Percentiles rank a stretch among this genome's conserved stretches.
Conservation (phyloP, 2,329 filamentous ascomycete genomes). For the Talaromyces islandicus region DNA sequence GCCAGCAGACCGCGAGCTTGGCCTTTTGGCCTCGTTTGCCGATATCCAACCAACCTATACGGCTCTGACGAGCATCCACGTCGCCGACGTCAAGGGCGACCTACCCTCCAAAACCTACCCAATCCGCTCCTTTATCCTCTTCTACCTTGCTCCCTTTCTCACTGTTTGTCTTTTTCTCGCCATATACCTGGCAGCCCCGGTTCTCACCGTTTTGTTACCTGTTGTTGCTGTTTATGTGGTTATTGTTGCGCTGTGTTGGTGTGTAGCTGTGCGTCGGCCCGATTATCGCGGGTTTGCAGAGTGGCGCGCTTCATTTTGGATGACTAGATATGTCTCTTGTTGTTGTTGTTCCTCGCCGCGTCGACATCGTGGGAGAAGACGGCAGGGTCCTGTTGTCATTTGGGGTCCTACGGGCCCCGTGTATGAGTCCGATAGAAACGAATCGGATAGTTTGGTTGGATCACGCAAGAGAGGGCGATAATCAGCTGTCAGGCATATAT, state of each 20-base stretch:
- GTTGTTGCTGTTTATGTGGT: neutral
- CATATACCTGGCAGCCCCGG: neutral
- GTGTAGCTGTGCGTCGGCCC: neutral
- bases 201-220: neutral
- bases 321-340: slow-evolving; percentile 1
- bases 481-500: neutral
- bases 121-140: slow-evolving; percentile 1
- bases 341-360: neutral
- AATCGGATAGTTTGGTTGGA: neutral
- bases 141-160: slow-evolving; percentile 2
- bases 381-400: slow-evolving; percentile 2
- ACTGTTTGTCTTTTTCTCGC: neutral
- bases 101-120: slow-evolving; percentile 1
- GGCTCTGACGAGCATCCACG: neutral
- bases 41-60: neutral
- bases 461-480: neutral
- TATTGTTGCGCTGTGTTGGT: slow-evolving; percentile 1
- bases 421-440: slow-evolving; percentile 6
- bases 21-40: neutral
- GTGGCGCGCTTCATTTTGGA: slow-evolving; percentile 6
- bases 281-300: neutral
- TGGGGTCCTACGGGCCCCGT: slow-evolving; percentile 10
- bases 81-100: neutral
- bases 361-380: neutral
- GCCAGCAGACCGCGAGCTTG: neutral